These are phyloP conservation scores for Syzygium aqueum DNA, from an alignment of 345 rosid species.

Conservation along the genomic window DNA sequence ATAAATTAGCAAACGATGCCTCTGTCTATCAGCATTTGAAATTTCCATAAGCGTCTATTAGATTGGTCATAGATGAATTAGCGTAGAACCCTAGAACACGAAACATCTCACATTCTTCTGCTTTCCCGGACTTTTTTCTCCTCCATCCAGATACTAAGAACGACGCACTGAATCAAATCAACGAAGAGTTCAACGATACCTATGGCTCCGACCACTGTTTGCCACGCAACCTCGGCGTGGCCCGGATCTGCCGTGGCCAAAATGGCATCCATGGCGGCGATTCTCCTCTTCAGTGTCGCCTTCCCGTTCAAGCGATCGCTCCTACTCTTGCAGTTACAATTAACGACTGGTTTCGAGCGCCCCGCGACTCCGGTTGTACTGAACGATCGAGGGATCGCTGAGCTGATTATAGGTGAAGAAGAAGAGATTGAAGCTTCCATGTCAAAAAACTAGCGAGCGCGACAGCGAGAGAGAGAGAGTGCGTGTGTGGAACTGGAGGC, in stretches of 20 bases:
- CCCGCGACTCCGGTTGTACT: neutral
- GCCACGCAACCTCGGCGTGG: constrained; percentile 58
- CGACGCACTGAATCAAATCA: neutral
- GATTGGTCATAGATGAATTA: neutral
- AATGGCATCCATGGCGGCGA: constrained; percentile 25
- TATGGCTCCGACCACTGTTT: constrained; percentile 58
- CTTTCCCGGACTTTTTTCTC: neutral
- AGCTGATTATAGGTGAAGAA: constrained; percentile 4
- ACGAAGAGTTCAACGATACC: constrained; percentile 16
- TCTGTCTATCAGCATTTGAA: neutral
- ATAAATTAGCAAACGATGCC: too few relatives aligned
- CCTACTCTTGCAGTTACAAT: constrained; percentile 3
- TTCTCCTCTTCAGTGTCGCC: neutral
- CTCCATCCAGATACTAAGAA: neutral
- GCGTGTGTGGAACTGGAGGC: neutral
- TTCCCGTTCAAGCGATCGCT: constrained; percentile 1
- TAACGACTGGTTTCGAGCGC: constrained; percentile 13
- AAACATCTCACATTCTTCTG: neutral
- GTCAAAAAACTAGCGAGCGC: neutral
- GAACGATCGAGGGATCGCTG: neutral
- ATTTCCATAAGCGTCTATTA: neutral
- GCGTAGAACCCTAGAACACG: neutral
- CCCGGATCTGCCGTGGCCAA: constrained; percentile 27
- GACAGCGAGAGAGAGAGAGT: neutral
- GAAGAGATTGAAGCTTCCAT: constrained; percentile 35